Evolutionary conservation across 1,139 yeast species (phyloP), one percentile per base, ranked within the genome.

Genomic region (Yamadazyma diospyri): DNA sequence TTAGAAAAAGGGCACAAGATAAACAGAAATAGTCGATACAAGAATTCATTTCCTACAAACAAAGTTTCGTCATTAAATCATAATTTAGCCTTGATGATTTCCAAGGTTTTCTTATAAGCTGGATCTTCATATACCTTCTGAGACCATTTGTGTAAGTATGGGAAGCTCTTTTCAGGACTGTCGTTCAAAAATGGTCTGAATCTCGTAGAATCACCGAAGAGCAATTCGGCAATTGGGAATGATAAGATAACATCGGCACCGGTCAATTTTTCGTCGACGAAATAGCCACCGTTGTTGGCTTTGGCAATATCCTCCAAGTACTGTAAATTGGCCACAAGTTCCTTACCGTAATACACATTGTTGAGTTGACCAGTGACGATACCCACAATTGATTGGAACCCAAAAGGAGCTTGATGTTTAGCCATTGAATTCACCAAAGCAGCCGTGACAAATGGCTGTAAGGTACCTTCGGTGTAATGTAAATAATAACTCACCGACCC

Each of bases 391-490:
- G 43, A 45, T 19, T 46, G 42, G 6, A 47, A 35, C 1, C 60
- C 59, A 34, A 51, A 61, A 2, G 71, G 70, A 2, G 67, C 61
- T 22, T 30, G 39, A n/a, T 40, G 20, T 23, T 39, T 43, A 4
- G 71, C 68, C 18, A 48, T 33, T 12, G 34, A 27, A 25, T 55
- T 50, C 15, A 66, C 58, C 27, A 64, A 49, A 10, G 59, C 43
- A 3, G 61, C 45, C 6, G 66, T 68, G 38, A 62, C 48, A 18
- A 44, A 41, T 3, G 61, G 57, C 44, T 65, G 69, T 27, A 67
- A 49, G 6, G 64, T 50, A 2, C 68, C 70, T 45, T 67, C 72
- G n/a, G 65, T 40, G 33, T 55, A 67, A 41, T 64, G 66, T 29
- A 61, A 53, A 44, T 50, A 65, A 46, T 62, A 67, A 29, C 55